Percentiles rank a stretch among this genome's conserved stretches.
Evolutionary conservation across 495 filamentous ascomycete species (phyloP).

Genomic region (Apiosordaria backusii): DNA sequence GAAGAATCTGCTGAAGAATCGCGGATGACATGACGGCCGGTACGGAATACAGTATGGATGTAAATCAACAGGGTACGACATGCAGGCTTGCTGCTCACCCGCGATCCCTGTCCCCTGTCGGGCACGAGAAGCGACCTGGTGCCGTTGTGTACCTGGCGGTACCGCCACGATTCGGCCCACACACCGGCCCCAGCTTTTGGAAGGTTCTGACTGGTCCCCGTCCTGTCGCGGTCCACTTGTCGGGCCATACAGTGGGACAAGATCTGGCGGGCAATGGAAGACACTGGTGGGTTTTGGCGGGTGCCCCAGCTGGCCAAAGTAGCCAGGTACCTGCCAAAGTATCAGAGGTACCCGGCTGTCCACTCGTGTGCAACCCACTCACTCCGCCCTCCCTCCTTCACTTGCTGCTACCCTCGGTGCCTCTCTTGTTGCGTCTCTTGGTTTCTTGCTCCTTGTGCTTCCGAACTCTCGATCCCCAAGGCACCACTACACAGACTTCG

Average conservation of each 20-base stretch:
- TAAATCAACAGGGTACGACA: constrained; percentile 17
- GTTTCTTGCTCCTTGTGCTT: not conserved
- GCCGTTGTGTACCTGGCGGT: constrained; percentile 26
- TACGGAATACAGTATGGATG: not conserved
- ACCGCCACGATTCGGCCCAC: constrained; percentile 18
- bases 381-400: constrained; percentile 18
- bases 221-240: constrained; percentile 8
- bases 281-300: constrained; percentile 22
- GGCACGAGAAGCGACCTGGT: constrained; percentile 26
- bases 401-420: constrained; percentile 9
- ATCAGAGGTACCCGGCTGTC: constrained; percentile 16
- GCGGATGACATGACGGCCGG: not conserved
- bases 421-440: not conserved
- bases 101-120: constrained; percentile 42
- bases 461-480: not conserved
- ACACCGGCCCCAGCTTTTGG: constrained; percentile 13
- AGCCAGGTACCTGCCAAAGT: constrained; percentile 16
- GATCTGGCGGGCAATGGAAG: constrained; percentile 13
- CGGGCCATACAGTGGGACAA: constrained; percentile 22
- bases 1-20: not conserved
- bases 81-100: constrained; percentile 39
- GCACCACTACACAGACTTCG: not conserved
- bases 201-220: constrained; percentile 10
- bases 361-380: constrained; percentile 19
- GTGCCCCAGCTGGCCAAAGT: constrained; percentile 15